phyloP scores from a whole-genome alignment of 495 filamentous ascomycete species.

The Aspergillus nanangensis region DNA sequence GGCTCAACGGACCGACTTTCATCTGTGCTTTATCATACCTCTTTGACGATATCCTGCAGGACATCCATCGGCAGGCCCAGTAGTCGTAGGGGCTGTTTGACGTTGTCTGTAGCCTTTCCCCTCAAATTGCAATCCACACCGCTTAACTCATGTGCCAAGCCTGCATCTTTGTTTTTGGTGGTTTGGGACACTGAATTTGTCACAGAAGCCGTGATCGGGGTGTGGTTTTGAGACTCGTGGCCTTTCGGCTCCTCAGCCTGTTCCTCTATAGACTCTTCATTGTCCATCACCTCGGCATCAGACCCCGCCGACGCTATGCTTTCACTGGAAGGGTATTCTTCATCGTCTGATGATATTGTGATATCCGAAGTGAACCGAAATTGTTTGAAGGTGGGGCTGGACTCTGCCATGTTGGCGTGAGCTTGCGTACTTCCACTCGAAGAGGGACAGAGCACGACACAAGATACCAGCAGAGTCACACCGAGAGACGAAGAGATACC shows the following conservation, averaged over 20 bases:
- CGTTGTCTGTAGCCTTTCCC: not conserved
- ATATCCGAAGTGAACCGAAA: conserved; percentile 21
- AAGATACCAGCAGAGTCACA: no score
- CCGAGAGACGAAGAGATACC: not conserved
- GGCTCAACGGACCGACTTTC: not conserved
- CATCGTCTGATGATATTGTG: conserved; percentile 30
- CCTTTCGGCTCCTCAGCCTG: no score
- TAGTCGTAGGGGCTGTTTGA: conserved; percentile 47
- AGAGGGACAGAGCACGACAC: not conserved
- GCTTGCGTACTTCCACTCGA: no score
- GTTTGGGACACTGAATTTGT: not conserved
- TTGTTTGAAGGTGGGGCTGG: conserved; percentile 10
- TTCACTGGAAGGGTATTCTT: conserved; percentile 29
- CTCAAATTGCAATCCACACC: not conserved
- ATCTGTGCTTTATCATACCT: conserved; percentile 49
- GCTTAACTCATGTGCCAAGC: conserved; percentile 1
- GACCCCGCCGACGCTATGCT: conserved; percentile 24
- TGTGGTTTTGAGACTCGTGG: no score
- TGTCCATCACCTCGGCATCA: conserved; percentile 17
- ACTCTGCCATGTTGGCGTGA: conserved; percentile 15
- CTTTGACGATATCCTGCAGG: conserved; percentile 81
- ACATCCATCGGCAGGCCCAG: conserved; percentile 86
- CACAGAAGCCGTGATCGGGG: no score
- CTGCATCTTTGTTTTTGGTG: conserved; percentile 3
- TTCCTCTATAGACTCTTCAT: no score